phyloP scores from a whole-genome alignment of 441 rosid genomes.

The Pelargonium myrrhifolium region DNA sequence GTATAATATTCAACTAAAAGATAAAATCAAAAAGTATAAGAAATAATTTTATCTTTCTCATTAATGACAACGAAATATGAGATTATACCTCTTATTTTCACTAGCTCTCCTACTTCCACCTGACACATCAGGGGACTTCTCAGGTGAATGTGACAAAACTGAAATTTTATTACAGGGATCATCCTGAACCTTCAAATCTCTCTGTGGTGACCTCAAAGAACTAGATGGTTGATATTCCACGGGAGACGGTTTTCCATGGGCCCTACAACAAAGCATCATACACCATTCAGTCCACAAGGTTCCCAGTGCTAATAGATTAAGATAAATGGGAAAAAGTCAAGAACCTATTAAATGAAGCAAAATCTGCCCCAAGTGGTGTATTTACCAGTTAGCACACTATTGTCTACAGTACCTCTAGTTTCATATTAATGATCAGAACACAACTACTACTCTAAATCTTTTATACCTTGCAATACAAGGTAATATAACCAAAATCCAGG shows the following conservation, averaged over 20 bases:
- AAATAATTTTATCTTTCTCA: not conserved
- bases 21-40: not conserved
- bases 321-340: not conserved
- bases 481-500: not conserved
- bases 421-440: not conserved
- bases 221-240: slow-evolving; percentile 13
- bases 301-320: not conserved
- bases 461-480: not conserved
- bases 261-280: slow-evolving; percentile 11
- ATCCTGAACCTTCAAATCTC: slow-evolving; percentile 21
- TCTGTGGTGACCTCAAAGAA: slow-evolving; percentile 19
- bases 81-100: slow-evolving; percentile 33
- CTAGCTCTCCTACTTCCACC: slow-evolving; percentile 19
- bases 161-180: slow-evolving; percentile 17
- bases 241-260: slow-evolving; percentile 23
- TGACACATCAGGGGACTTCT: slow-evolving; percentile 23
- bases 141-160: slow-evolving; percentile 25
- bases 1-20: slow-evolving; percentile 18
- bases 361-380: not conserved
- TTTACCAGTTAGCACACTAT: too few relatives aligned
- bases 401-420: not conserved
- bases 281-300: not conserved
- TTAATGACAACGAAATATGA: not conserved
- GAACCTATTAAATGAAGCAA: not conserved
- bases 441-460: not conserved